phyloP scores from a whole-genome alignment of 2,329 filamentous ascomycete genomes.

The Calonectria multiphialidica region DNA sequence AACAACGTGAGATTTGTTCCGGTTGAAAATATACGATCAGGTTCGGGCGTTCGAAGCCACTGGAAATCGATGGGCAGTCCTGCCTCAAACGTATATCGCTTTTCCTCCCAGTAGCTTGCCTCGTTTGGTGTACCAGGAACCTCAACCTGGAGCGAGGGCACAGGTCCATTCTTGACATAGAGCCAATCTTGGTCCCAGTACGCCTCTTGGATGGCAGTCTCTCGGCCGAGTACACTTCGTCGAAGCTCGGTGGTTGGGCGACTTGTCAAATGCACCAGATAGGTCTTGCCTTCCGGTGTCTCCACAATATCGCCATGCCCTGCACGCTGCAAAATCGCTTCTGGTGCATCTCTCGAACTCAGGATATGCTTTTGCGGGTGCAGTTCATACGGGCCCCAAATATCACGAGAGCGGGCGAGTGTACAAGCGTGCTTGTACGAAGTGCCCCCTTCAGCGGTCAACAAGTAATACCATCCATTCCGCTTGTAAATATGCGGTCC shows the following conservation, averaged over 20 bases:
- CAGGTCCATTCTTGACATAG: constrained; percentile 69
- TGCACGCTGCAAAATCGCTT: constrained; percentile 62
- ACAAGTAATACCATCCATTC: constrained; percentile 69
- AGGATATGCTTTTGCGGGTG: constrained; percentile 70
- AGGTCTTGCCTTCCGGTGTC: constrained; percentile 64
- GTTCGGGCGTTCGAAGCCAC: constrained; percentile 68
- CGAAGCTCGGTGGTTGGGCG: constrained; percentile 64
- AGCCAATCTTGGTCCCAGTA: constrained; percentile 74
- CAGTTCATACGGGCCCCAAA: constrained; percentile 72
- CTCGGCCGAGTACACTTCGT: constrained; percentile 66
- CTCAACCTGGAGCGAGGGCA: constrained; percentile 66
- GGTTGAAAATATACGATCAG: constrained; percentile 63
- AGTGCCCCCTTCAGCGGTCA: constrained; percentile 71
- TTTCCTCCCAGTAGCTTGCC: constrained; percentile 61
- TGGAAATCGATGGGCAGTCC: constrained; percentile 66
- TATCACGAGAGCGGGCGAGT: constrained; percentile 62
- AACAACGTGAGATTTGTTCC: constrained; percentile 57
- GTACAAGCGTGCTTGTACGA: constrained; percentile 72
- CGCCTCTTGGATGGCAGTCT: constrained; percentile 70
- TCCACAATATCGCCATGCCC: constrained; percentile 68
- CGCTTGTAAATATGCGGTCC: constrained; percentile 71
- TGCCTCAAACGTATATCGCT: constrained; percentile 59
- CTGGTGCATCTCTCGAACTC: constrained; percentile 62
- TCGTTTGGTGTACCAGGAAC: constrained; percentile 62
- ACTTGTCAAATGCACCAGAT: constrained; percentile 65